Evolutionary conservation across 2,329 filamentous ascomycete species (phyloP).

Genomic region (Colletotrichum abscissum): DNA sequence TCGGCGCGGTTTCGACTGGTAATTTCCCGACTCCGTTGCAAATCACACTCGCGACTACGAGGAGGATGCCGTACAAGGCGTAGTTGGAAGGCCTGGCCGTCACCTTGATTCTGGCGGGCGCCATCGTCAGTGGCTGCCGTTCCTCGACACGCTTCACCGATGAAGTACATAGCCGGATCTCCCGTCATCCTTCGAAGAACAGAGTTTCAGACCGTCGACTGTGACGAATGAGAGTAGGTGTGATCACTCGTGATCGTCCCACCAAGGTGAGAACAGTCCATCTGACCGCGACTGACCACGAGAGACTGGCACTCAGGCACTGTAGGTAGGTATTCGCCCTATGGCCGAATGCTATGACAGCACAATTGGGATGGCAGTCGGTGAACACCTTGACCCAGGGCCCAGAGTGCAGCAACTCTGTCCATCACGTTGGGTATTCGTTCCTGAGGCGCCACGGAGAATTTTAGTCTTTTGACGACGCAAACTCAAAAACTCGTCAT

Average conservation of each 20-base stretch:
- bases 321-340: not conserved
- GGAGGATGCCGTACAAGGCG: not conserved
- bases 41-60: not conserved
- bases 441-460: slow-evolving; percentile 13
- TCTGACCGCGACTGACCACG: slow-evolving; percentile 11
- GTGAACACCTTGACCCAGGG: slow-evolving; percentile 10
- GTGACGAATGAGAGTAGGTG: slow-evolving; percentile 8
- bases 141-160: not conserved
- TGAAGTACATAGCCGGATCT: not conserved
- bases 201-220: slow-evolving; percentile 17
- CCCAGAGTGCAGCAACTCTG: slow-evolving; percentile 14
- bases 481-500: slow-evolving; percentile 32
- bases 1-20: not conserved
- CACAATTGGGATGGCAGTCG: slow-evolving; percentile 33
- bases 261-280: slow-evolving; percentile 18
- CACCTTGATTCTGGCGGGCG: slow-evolving; percentile 1
- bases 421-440: not conserved
- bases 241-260: slow-evolving; percentile 6
- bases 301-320: not conserved
- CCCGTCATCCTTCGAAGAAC: not conserved
- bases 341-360: not conserved
- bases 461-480: slow-evolving; percentile 25
- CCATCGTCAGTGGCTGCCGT: slow-evolving; percentile 16
- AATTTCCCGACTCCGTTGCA: slow-evolving; percentile 9
- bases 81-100: not conserved